Conservation (phyloP, 495 filamentous ascomycete genomes). For the Hypoxylon perforatum region DNA sequence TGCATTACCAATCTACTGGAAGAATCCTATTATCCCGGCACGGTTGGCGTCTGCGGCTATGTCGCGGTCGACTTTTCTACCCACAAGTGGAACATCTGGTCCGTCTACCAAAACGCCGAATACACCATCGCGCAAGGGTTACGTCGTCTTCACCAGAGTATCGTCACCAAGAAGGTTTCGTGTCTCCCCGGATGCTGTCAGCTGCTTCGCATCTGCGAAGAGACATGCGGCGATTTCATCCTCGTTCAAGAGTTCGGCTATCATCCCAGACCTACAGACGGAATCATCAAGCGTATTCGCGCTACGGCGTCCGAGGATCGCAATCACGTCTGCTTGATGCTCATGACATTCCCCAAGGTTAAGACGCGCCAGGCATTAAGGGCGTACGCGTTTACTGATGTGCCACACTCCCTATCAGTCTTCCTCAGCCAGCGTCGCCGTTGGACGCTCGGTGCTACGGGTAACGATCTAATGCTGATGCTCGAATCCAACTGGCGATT, state of each 20-base stretch:
- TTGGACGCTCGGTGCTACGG: slow-evolving; percentile 47
- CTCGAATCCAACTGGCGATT: slow-evolving; percentile 29
- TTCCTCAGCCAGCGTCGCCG: slow-evolving; percentile 49
- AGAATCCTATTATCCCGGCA: slow-evolving; percentile 38
- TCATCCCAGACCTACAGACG: slow-evolving; percentile 42
- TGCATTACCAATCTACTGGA: slow-evolving; percentile 42
- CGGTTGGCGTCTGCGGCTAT: slow-evolving; percentile 47
- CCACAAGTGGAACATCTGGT: slow-evolving; percentile 37
- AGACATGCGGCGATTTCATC: slow-evolving; percentile 46
- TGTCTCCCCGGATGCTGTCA: slow-evolving; percentile 50
- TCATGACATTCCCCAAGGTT: slow-evolving; percentile 40
- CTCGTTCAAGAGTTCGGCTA: slow-evolving; percentile 47
- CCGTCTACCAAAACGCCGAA: slow-evolving; percentile 45
- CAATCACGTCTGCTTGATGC: slow-evolving; percentile 47
- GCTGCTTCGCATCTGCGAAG: slow-evolving; percentile 45
- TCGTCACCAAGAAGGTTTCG: slow-evolving; percentile 45
- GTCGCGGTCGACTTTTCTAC: slow-evolving; percentile 44
- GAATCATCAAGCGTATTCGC: slow-evolving; percentile 44
- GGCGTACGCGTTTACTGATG: slow-evolving; percentile 45
- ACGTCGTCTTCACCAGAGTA: slow-evolving; percentile 44
- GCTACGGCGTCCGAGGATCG: slow-evolving; percentile 45
- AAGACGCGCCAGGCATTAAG: slow-evolving; percentile 43
- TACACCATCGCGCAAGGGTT: slow-evolving; percentile 48
- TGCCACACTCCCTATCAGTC: slow-evolving; percentile 42
- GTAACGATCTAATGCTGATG: slow-evolving; percentile 45